A percentile compares a stretch with the other conserved stretches of the same genome.
These are phyloP conservation scores for Halophytophthora polymorphica DNA, from an alignment of 352 stramenopile genomes.

Conservation along the genomic window DNA sequence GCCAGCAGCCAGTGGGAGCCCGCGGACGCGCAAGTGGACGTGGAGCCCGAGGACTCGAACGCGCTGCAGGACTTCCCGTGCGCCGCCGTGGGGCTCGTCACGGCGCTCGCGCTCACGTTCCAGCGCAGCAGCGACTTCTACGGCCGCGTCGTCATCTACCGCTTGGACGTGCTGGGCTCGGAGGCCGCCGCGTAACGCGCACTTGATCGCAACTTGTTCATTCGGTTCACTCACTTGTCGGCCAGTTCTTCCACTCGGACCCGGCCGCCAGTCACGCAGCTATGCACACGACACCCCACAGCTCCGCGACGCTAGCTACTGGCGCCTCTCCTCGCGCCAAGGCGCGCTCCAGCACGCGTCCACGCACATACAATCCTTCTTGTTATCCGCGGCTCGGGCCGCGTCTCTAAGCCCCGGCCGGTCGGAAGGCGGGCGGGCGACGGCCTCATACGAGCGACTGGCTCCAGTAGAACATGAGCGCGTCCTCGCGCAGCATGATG, in stretches of 20 bases:
- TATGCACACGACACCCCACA: too few species aligned
- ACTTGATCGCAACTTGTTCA: too few species aligned
- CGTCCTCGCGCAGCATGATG: slow-evolving; percentile 78
- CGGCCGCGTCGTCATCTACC: slow-evolving; percentile 67
- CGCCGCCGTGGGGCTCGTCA: slow-evolving; percentile 14
- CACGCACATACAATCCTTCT: too few species aligned
- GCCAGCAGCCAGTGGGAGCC: slow-evolving; percentile 21
- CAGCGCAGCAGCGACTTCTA: slow-evolving; percentile 71
- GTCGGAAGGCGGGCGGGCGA: not conserved
- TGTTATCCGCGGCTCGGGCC: too few species aligned
- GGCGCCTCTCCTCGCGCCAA: too few species aligned
- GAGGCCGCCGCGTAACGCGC: slow-evolving; percentile 16
- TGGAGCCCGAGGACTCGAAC: slow-evolving; percentile 52
- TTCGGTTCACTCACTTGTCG: too few species aligned
- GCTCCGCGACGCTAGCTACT: too few species aligned
- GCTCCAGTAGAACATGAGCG: slow-evolving; percentile 87
- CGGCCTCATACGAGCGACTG: slow-evolving; percentile 58
- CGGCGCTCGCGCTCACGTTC: slow-evolving; percentile 50
- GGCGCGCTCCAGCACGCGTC: too few species aligned
- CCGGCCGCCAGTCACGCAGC: not conserved
- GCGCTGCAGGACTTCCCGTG: slow-evolving; percentile 48
- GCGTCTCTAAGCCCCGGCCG: too few species aligned
- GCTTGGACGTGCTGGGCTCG: slow-evolving; percentile 38
- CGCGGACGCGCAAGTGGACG: slow-evolving; percentile 11
- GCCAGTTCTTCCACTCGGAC: too few species aligned